These are phyloP conservation scores for Nemania sp. DNA, from an alignment of 2,329 filamentous ascomycete species.

Conservation along the genomic window DNA sequence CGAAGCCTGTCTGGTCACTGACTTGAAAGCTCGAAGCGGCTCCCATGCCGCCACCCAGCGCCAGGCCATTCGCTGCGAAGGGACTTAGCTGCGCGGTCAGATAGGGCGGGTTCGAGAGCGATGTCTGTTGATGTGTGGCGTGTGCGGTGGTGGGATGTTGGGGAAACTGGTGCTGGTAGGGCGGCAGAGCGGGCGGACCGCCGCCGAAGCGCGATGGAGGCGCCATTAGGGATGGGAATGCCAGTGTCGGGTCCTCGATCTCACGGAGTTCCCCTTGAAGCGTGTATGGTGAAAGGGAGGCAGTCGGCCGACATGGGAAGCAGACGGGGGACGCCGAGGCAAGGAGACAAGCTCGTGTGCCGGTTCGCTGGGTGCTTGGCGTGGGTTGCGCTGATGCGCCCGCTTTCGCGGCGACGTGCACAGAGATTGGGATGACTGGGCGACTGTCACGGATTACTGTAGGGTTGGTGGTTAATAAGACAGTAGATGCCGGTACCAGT, in stretches of 20 bases:
- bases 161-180: conserved; percentile 58
- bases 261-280: conserved; percentile 26
- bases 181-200: conserved; percentile 50
- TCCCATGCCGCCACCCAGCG: conserved; percentile 60
- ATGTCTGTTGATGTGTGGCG: conserved; percentile 50
- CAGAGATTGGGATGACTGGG: conserved; percentile 6
- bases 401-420: conserved; percentile 18
- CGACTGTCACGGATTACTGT: background rate
- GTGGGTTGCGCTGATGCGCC: conserved; percentile 28
- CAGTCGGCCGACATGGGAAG: conserved; percentile 29
- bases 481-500: too few species aligned
- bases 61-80: conserved; percentile 64
- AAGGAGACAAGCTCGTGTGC: conserved; percentile 13
- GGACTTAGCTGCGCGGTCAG: conserved; percentile 70
- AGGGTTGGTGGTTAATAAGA: too few species aligned
- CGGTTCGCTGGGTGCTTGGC: conserved; percentile 18
- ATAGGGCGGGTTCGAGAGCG: conserved; percentile 72
- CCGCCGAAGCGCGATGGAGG: conserved; percentile 51
- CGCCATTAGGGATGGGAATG: conserved; percentile 36
- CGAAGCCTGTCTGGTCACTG: conserved; percentile 72
- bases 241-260: background rate
- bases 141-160: conserved; percentile 57
- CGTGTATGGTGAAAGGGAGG: conserved; percentile 12
- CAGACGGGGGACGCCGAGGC: background rate
- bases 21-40: conserved; percentile 53